Percentiles rank a stretch among this genome's conserved stretches.
Evolutionary conservation across 2,329 filamentous ascomycete species (phyloP).

Genomic region (Penicillium sp.): DNA sequence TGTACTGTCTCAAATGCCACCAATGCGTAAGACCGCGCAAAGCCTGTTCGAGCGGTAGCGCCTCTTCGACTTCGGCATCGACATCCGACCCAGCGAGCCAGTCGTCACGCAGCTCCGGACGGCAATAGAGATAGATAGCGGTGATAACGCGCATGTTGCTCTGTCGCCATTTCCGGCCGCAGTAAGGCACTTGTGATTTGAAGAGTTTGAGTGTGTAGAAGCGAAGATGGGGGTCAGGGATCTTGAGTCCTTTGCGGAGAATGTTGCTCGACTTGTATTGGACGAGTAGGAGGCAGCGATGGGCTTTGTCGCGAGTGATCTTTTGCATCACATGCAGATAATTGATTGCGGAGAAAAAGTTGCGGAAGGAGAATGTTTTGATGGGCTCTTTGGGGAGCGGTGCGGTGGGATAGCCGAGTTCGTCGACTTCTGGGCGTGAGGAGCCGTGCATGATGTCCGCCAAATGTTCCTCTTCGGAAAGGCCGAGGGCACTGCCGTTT

Average conservation of each 20-base stretch:
- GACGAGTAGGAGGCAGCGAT: constrained; percentile 89
- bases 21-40: constrained; percentile 88
- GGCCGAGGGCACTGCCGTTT: constrained; percentile 23
- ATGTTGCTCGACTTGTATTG: constrained; percentile 95
- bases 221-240: constrained; percentile 82
- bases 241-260: constrained; percentile 84
- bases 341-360: constrained; percentile 94
- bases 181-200: constrained; percentile 98
- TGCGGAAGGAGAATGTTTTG: constrained; percentile 86
- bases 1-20: constrained; percentile 84
- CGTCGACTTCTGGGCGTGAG: constrained; percentile 68
- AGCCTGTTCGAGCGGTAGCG: constrained; percentile 87
- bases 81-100: constrained; percentile 90
- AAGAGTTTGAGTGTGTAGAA: constrained; percentile 97
- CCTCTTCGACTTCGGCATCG: constrained; percentile 90
- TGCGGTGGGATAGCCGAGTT: constrained; percentile 76
- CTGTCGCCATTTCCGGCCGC: constrained; percentile 96
- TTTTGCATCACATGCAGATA: constrained; percentile 96
- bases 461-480: constrained; percentile 28
- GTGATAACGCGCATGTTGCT: constrained; percentile 99
- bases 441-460: constrained; percentile 27
- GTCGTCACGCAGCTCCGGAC: constrained; percentile 89
- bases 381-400: constrained; percentile 71
- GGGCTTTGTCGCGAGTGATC: constrained; percentile 92
- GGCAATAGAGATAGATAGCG: constrained; percentile 89